Evolutionary conservation across 179 eudicot genomes (phyloP).

Genomic region (Camellia oleifera): DNA sequence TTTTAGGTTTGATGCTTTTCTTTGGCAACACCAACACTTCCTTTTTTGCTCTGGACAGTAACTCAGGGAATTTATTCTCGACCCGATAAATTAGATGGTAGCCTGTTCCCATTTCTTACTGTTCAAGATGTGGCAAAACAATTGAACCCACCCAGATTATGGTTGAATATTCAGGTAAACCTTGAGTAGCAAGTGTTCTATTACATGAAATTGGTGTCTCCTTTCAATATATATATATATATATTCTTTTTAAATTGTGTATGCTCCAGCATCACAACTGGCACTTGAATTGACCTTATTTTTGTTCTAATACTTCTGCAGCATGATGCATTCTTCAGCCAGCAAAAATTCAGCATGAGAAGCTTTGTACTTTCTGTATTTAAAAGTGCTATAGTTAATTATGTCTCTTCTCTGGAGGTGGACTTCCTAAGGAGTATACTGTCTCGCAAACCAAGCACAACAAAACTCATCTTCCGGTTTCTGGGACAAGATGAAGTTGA

Average conservation of each 20-base stretch:
- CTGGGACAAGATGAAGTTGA: slow-evolving; percentile 46
- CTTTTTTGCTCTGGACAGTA: slow-evolving; percentile 34
- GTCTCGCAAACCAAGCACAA: slow-evolving; percentile 40
- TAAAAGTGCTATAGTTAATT: slow-evolving; percentile 45
- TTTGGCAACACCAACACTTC: slow-evolving; percentile 5
- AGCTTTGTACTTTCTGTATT: slow-evolving; percentile 52
- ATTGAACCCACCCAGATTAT: slow-evolving; percentile 46
- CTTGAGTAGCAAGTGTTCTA: not conserved
- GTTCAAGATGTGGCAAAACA: slow-evolving; percentile 41
- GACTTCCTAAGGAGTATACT: slow-evolving; percentile 62
- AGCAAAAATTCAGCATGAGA: slow-evolving; percentile 77
- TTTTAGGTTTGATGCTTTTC: not conserved
- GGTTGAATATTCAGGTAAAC: slow-evolving; percentile 75
- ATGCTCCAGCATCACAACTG: not conserved
- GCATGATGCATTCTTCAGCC: slow-evolving; percentile 77
- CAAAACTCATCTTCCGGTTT: slow-evolving; percentile 68
- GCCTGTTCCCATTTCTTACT: slow-evolving; percentile 39
- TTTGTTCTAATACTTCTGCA: slow-evolving; percentile 32
- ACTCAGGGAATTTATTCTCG: slow-evolving; percentile 51
- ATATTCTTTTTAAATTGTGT: not conserved
- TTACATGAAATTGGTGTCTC: slow-evolving; percentile 4
- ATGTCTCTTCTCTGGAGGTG: slow-evolving; percentile 89
- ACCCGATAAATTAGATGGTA: slow-evolving; percentile 30
- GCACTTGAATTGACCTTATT: not conserved
- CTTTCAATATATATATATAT: not conserved